These are phyloP conservation scores for Punctularia strigosozonata DNA, from an alignment of 768 basidiomycete species.

Conservation along the genomic window DNA sequence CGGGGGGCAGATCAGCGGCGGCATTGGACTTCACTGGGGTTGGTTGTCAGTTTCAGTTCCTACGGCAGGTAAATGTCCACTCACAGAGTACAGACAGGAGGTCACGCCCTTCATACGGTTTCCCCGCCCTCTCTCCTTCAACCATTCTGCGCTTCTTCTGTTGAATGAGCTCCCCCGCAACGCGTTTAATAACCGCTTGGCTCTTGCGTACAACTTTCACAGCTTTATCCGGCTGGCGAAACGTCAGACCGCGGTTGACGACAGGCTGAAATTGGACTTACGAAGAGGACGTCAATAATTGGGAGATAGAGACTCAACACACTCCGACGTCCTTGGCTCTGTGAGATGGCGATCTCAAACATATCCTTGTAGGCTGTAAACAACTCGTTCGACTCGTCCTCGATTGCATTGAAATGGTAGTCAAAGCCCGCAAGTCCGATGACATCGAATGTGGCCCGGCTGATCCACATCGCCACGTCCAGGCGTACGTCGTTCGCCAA, in stretches of 20 bases:
- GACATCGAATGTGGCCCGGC: slow-evolving; percentile 79
- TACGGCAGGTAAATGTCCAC: slow-evolving; percentile 16
- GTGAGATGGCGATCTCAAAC: slow-evolving; percentile 63
- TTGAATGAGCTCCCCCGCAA: slow-evolving; percentile 66
- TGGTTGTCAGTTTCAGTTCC: neutral
- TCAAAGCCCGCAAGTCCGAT: slow-evolving; percentile 88
- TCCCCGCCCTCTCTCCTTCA: slow-evolving; percentile 43
- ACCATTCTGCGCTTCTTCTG: slow-evolving; percentile 67
- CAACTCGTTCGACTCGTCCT: slow-evolving; percentile 67
- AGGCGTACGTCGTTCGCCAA: slow-evolving; percentile 23
- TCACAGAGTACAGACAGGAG: slow-evolving; percentile 65
- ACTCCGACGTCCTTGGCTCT: slow-evolving; percentile 30
- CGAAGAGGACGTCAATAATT: slow-evolving; percentile 38
- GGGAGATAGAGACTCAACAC: slow-evolving; percentile 50
- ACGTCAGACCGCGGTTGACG: neutral
- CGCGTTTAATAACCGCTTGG: slow-evolving; percentile 49
- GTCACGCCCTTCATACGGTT: slow-evolving; percentile 53
- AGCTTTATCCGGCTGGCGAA: slow-evolving; percentile 39
- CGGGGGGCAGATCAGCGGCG: slow-evolving; percentile 52
- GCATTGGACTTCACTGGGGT: slow-evolving; percentile 71
- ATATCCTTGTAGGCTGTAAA: slow-evolving; percentile 77
- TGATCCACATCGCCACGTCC: slow-evolving; percentile 75
- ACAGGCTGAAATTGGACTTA: slow-evolving; percentile 21
- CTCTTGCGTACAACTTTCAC: slow-evolving; percentile 40
- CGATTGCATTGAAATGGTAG: slow-evolving; percentile 77